Conservation (phyloP, 805 yeast species). For the Pichia gijzeniarum region DNA sequence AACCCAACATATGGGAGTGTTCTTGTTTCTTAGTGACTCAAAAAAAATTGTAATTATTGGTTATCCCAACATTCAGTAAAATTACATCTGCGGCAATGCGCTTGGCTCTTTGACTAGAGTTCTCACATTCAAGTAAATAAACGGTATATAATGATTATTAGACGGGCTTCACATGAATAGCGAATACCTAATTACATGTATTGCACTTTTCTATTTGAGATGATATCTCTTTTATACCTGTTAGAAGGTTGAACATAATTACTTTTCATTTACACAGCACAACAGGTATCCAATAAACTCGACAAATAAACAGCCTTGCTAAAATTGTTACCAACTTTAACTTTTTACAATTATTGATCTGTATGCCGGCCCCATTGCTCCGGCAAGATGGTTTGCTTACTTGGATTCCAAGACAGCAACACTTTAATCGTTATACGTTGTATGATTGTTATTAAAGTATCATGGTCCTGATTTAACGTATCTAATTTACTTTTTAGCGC, state of each 20-base stretch:
- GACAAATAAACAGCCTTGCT: slow-evolving; percentile 53
- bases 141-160: too few relatives aligned
- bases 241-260: slow-evolving; percentile 2
- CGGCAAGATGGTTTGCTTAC: slow-evolving; percentile 58
- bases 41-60: too few relatives aligned
- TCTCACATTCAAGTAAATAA: too few relatives aligned
- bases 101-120: too few relatives aligned
- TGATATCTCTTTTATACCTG: slow-evolving; percentile 3
- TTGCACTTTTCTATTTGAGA: slow-evolving; percentile 3
- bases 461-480: slow-evolving; percentile 77
- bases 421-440: slow-evolving; percentile 64
- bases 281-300: slow-evolving; percentile 2
- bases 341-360: slow-evolving; percentile 54
- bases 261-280: slow-evolving; percentile 1
- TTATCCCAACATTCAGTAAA: too few relatives aligned
- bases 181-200: too few relatives aligned
- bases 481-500: slow-evolving; percentile 62
- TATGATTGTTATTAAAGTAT: slow-evolving; percentile 55
- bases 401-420: slow-evolving; percentile 67
- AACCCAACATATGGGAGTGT: too few relatives aligned
- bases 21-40: too few relatives aligned
- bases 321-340: slow-evolving; percentile 67
- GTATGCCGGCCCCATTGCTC: slow-evolving; percentile 52
- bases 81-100: too few relatives aligned
- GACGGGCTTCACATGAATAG: too few relatives aligned